phyloP scores from a whole-genome alignment of 768 basidiomycete genomes.

The Russula abietina region DNA sequence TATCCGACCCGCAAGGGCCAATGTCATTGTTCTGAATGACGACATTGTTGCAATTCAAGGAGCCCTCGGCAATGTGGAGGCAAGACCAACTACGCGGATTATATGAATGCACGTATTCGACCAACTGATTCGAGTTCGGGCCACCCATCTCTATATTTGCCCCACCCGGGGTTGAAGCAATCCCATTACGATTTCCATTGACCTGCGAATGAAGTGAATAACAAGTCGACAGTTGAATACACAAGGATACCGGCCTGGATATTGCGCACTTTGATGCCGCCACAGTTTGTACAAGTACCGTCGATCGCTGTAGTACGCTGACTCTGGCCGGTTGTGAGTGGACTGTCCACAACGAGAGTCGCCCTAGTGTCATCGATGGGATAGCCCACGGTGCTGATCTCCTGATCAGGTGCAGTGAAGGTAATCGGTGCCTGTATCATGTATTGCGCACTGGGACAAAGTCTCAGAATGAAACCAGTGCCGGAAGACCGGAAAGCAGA shows the following conservation, averaged over 20 bases:
- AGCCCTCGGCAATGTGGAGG: slow-evolving; percentile 69
- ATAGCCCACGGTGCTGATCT: slow-evolving; percentile 76
- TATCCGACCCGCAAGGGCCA: slow-evolving; percentile 65
- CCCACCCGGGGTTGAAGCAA: slow-evolving; percentile 49
- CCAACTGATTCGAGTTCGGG: slow-evolving; percentile 59
- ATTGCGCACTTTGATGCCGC: slow-evolving; percentile 58
- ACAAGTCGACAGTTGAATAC: background rate
- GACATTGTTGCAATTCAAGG: slow-evolving; percentile 53
- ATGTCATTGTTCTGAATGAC: slow-evolving; percentile 79
- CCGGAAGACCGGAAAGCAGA: slow-evolving; percentile 58
- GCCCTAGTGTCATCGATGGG: slow-evolving; percentile 67
- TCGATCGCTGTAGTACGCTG: slow-evolving; percentile 72
- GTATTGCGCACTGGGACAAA: slow-evolving; percentile 64
- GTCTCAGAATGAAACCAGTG: slow-evolving; percentile 53
- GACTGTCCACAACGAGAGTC: slow-evolving; percentile 60
- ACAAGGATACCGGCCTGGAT: slow-evolving; percentile 48
- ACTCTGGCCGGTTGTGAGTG: slow-evolving; percentile 52
- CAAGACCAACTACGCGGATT: slow-evolving; percentile 82
- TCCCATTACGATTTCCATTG: slow-evolving; percentile 62
- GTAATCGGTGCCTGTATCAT: slow-evolving; percentile 57
- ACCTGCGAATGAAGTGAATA: slow-evolving; percentile 45
- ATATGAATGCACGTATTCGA: slow-evolving; percentile 71
- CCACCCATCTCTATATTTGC: slow-evolving; percentile 87
- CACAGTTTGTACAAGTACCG: slow-evolving; percentile 55
- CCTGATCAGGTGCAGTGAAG: slow-evolving; percentile 64